Evolutionary conservation across 768 basidiomycete genomes (phyloP).

Genomic region (Serendipita sp.): DNA sequence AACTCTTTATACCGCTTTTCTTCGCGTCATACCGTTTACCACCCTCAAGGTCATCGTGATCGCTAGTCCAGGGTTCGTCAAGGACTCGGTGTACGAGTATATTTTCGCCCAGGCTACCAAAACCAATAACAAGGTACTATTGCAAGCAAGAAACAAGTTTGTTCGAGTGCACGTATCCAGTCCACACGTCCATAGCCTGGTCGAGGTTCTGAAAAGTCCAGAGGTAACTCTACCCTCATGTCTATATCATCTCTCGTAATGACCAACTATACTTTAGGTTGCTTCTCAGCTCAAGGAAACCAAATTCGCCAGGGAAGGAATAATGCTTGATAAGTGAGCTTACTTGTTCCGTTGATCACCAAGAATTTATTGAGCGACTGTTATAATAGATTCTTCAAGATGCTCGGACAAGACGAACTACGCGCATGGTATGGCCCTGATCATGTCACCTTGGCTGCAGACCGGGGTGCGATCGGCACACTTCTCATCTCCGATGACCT

Average conservation of each 20-base stretch:
- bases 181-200: constrained; percentile 87
- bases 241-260: background rate
- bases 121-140: constrained; percentile 69
- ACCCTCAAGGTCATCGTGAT: constrained; percentile 83
- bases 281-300: constrained; percentile 72
- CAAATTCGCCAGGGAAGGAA: constrained; percentile 88
- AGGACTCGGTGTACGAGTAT: constrained; percentile 73
- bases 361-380: background rate
- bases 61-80: constrained; percentile 92
- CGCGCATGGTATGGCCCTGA: constrained; percentile 97
- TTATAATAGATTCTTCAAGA: constrained; percentile 77
- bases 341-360: too few relatives aligned
- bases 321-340: constrained; percentile 69
- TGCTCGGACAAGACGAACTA: constrained; percentile 87
- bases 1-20: constrained; percentile 71
- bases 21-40: constrained; percentile 79
- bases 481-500: constrained; percentile 89
- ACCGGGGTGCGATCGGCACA: constrained; percentile 86
- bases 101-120: constrained; percentile 66
- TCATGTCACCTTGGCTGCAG: constrained; percentile 81
- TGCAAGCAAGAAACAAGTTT: constrained; percentile 67
- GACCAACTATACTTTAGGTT: constrained; percentile 30
- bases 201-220: constrained; percentile 87
- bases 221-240: constrained; percentile 38
- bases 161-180: constrained; percentile 84